Base-by-base conservation (phyloP, 2,329 filamentous ascomycete genomes). In the Ceratocystis cacaofunesta region DNA sequence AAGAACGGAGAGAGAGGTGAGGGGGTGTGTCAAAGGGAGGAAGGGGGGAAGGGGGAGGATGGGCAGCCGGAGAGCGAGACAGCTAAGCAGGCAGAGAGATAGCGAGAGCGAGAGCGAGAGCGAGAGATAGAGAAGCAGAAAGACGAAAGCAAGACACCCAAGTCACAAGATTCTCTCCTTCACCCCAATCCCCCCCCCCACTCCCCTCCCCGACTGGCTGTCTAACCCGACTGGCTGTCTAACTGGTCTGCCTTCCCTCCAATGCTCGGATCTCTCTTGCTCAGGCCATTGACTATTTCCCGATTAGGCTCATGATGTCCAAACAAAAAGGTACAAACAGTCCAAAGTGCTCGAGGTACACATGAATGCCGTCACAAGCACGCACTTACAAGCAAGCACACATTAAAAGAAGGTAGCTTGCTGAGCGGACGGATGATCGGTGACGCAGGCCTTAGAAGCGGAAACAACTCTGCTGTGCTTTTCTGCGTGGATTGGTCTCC, bases 1-100 rank as follows among this genome's bases (percentile, higher is more conserved):
- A 12, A 41, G 19, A 55, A 64, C 28, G 48, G 36, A 55, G 62
- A 57, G 55, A 58, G n/a, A 48, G 62, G 25, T 28, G 48, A 57
- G 62, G 32, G 28, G 60, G 60, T 43, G 62, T 36, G 28, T 30
- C 32, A 36, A 41, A 44, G 19, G 22, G 48, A 43, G 32, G 57
- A 44, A 25, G 36, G n/a, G 19, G 48, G 25, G 25, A 19, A 25
- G 28, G 48, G 19, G 22, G 52, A 57, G 52, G 50, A n/a, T 6
- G 15, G 12, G 52, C 15, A 58, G 52, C 52, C 28, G 52, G 52
- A n/a, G n/a, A 58, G 48, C 48, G 48, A 25, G 48, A 25, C 48
- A 52, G 36, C 8, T 41, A 41, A 41, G 36, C 36, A 41, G 36
- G 36, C 36, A 41, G 10, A 4, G 8, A 41, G 36, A 41, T 41